Percentiles rank a stretch among this genome's conserved stretches.
phyloP scores from a whole-genome alignment of 345 rosid genomes.

The Syzygium aromaticum region DNA sequence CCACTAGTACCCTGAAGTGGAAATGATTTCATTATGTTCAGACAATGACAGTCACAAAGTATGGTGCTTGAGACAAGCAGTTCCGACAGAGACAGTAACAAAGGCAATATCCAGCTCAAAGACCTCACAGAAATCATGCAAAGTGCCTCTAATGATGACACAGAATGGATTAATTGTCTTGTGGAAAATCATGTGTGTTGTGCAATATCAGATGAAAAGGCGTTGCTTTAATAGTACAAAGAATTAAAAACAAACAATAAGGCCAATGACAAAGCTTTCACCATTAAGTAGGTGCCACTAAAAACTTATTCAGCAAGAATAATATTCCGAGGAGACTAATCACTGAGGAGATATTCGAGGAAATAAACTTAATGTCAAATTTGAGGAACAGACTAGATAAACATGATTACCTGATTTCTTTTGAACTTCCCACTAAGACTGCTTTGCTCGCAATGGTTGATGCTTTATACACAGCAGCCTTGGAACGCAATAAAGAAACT shows the following conservation, averaged over 20 bases:
- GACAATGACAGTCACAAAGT: neutral
- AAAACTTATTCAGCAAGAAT: neutral
- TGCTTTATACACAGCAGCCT: slow-evolving; percentile 74
- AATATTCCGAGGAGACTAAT: neutral
- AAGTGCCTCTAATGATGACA: neutral
- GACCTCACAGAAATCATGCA: neutral
- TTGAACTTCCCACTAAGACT: slow-evolving; percentile 50
- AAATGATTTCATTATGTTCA: neutral
- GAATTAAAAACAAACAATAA: neutral
- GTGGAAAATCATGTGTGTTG: neutral
- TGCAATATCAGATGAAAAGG: neutral
- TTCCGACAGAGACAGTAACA: neutral
- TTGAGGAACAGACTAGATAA: neutral
- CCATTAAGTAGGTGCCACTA: neutral
- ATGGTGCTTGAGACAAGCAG: neutral
- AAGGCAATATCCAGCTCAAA: neutral
- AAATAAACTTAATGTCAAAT: too few species aligned
- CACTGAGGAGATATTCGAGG: neutral
- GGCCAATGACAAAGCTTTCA: neutral
- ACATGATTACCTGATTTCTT: slow-evolving; percentile 37
- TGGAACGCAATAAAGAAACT: slow-evolving; percentile 59
- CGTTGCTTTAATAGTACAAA: neutral
- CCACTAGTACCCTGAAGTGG: slow-evolving; percentile 64
- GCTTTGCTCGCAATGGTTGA: slow-evolving; percentile 56
- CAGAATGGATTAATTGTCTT: neutral